These are phyloP conservation scores for Cytospora piceicola DNA, from an alignment of 2,329 filamentous ascomycete species.

Conservation along the genomic window DNA sequence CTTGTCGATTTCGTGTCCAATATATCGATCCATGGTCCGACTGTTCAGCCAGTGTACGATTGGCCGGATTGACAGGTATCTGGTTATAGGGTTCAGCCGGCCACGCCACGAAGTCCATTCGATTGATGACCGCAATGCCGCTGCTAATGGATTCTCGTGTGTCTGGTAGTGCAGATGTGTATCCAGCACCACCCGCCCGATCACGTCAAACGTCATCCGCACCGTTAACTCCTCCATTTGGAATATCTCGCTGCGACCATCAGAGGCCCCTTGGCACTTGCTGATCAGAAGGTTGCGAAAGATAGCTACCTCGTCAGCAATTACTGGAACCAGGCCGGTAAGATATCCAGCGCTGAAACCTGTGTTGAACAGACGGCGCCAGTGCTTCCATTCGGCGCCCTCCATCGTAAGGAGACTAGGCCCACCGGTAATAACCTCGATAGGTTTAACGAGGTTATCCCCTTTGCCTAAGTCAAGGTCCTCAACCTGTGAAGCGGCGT, in stretches of 20 bases:
- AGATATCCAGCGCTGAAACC: conserved; percentile 7
- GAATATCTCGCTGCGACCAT: background rate
- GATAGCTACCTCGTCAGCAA: conserved; percentile 1
- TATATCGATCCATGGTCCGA: conserved; percentile 1
- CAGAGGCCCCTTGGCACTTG: background rate
- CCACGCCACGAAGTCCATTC: conserved; percentile 1
- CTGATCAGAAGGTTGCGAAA: background rate
- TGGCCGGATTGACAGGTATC: background rate
- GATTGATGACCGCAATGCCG: background rate
- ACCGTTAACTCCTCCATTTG: conserved; percentile 4
- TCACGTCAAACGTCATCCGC: conserved; percentile 7
- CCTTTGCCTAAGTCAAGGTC: conserved; percentile 33
- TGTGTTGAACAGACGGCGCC: conserved; percentile 5
- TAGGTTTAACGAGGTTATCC: conserved; percentile 32
- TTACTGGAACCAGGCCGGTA: background rate
- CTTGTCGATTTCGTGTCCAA: conserved; percentile 2
- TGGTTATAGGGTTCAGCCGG: conserved; percentile 2
- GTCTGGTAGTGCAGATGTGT: background rate
- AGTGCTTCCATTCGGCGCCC: background rate
- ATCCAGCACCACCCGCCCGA: conserved; percentile 4
- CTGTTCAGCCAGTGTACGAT: background rate
- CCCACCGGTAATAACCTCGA: conserved; percentile 34
- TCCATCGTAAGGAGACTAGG: conserved; percentile 6
- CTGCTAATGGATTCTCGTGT: background rate
- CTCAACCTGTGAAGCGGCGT: conserved; percentile 32